Base-by-base conservation (phyloP, 2,329 filamentous ascomycete genomes). In the Passalora sequoiae region DNA sequence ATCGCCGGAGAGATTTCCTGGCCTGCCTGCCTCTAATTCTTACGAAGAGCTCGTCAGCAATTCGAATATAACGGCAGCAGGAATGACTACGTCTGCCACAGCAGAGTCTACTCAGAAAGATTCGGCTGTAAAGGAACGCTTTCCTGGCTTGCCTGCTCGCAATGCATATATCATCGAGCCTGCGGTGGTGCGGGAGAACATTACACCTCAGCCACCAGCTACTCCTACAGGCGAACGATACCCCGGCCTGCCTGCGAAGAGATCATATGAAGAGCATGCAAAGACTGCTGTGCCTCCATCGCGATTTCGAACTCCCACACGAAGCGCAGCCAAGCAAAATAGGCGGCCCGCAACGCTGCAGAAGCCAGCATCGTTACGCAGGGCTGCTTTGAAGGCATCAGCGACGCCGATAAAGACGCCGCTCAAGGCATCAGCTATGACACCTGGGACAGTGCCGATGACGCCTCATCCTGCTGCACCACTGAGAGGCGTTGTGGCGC, bases 381-480 rank as follows among this genome's bases (percentile, higher is more conserved):
- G 59, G 43, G 21, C 58, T 15, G 56, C 57, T 19, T 33, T 62
- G 30, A 53, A 56, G 43, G 52, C 53, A 28, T 38, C 43, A 16
- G n/a, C n/a, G n/a, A 49, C 53, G 19, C 60, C 61, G 3, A 54
- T 59, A n/a, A 60, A 58, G 46, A 57, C 58, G 6, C 59, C 60
- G 10, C 40, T 60, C 25, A 59, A 56, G 38, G 51, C 52, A 4
- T 39, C 57, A 4, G 50, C 45, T 6, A 53, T 53, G 38, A 62
- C 58, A 21, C 60, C 60, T 4, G 51, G 47, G 5, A 44, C 53
- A 32, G 54, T 48, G 2, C 56, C 61, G 4, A 61, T 65, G 59
- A 66, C 63, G 2, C 63, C 63, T 19, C 63, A 66, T 37, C 62
- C 63, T 12, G 33, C 49, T 22, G 59, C 58, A 8, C 63, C 63